These are phyloP conservation scores for Irpex sp. DNA, from an alignment of 1,284 basidiomycete genomes.

Conservation along the genomic window DNA sequence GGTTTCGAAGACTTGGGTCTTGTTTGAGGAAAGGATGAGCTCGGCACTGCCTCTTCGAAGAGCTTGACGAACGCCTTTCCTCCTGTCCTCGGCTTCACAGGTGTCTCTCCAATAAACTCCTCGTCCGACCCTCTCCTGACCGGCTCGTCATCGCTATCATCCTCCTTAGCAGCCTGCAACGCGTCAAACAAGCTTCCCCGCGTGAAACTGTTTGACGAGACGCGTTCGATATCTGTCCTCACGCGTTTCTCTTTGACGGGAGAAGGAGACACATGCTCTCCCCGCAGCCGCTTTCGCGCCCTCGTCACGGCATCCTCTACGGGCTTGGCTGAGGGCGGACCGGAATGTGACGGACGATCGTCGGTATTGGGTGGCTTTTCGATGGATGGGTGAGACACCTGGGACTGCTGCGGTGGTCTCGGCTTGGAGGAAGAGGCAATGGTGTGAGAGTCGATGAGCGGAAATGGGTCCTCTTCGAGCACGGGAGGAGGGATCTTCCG, in stretches of 20 bases:
- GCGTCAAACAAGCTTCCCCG: not conserved
- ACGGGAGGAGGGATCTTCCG: conserved; percentile 3
- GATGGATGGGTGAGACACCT: not conserved
- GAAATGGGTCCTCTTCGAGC: conserved; percentile 29
- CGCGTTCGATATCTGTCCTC: conserved; percentile 27
- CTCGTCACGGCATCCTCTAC: conserved; percentile 45
- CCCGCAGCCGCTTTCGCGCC: conserved; percentile 75
- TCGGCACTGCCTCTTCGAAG: conserved; percentile 49
- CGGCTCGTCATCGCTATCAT: conserved; percentile 26
- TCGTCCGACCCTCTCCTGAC: conserved; percentile 33
- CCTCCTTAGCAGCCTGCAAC: conserved; percentile 11
- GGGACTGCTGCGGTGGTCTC: conserved; percentile 12
- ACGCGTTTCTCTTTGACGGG: conserved; percentile 71
- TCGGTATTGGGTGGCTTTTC: not conserved
- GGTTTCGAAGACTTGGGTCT: conserved; percentile 10
- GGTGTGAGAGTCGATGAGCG: conserved; percentile 22
- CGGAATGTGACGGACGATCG: not conserved
- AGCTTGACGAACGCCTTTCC: conserved; percentile 61
- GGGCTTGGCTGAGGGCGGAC: conserved; percentile 3
- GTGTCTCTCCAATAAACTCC: conserved; percentile 64
- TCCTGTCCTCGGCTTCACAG: conserved; percentile 54
- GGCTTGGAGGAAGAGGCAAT: not conserved
- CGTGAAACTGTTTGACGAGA: conserved; percentile 17
- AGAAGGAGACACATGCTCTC: conserved; percentile 77
- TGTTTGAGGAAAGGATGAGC: conserved; percentile 6